These are phyloP conservation scores for Leucaena leucocephala DNA, from an alignment of 306 rosid species.

Conservation along the genomic window DNA sequence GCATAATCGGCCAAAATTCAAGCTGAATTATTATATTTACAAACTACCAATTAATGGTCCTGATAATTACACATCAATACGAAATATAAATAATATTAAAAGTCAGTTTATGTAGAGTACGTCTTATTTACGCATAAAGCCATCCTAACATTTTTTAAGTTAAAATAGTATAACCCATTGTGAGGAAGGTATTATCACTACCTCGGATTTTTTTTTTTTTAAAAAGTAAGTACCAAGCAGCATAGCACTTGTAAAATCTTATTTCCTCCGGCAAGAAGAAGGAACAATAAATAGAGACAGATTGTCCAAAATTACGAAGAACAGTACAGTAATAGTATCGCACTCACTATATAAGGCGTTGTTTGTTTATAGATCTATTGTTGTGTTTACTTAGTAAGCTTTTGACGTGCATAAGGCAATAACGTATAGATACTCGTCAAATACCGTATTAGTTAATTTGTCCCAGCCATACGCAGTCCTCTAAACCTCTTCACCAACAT, in stretches of 20 bases:
- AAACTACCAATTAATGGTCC: not conserved
- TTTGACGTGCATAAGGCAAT: not conserved
- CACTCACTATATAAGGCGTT: not conserved
- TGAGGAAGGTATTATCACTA: too few relatives aligned
- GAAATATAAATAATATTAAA: not conserved
- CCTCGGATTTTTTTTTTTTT: too few relatives aligned
- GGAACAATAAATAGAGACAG: not conserved
- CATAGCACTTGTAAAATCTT: too few relatives aligned
- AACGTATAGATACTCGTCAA: not conserved
- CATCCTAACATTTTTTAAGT: not conserved
- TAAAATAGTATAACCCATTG: too few relatives aligned
- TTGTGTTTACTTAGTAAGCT: not conserved
- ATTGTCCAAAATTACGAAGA: not conserved
- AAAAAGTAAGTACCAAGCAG: too few relatives aligned
- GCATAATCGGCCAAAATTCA: not conserved
- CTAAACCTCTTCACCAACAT: not conserved
- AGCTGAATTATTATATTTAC: not conserved
- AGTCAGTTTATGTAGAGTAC: not conserved
- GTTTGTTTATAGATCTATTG: too few relatives aligned
- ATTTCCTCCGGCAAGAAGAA: too few relatives aligned
- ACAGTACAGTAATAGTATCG: not conserved
- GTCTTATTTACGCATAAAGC: not conserved
- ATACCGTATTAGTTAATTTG: not conserved
- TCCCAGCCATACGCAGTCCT: not conserved
- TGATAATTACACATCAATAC: not conserved